These are phyloP conservation scores for Xylaria sp. DNA, from an alignment of 495 filamentous ascomycete species.

Conservation along the genomic window DNA sequence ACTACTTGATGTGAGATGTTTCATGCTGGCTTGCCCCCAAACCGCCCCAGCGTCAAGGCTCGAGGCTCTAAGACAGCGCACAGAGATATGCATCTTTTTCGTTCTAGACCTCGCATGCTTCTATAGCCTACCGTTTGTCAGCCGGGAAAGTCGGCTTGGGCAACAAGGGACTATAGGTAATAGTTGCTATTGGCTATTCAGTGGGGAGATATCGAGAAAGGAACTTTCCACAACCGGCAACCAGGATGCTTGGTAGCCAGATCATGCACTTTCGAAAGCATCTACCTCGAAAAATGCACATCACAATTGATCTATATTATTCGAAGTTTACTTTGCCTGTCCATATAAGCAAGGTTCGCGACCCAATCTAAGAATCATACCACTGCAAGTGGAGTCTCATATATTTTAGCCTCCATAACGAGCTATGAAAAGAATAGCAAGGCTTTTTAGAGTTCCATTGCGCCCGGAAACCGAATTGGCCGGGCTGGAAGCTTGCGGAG, in stretches of 20 bases:
- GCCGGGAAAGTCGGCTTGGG: background rate
- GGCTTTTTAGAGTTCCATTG: constrained; percentile 1
- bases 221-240: background rate
- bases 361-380: background rate
- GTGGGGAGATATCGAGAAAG: constrained; percentile 12
- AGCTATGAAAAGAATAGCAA: background rate
- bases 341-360: background rate
- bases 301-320: background rate
- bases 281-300: background rate
- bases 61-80: constrained; percentile 12
- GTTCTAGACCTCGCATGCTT: constrained; percentile 17
- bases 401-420: background rate
- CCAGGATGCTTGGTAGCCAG: constrained; percentile 11
- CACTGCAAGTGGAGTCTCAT: background rate
- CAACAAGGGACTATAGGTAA: background rate
- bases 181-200: constrained; percentile 1
- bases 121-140: constrained; percentile 13
- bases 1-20: constrained; percentile 12
- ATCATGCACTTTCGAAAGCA: constrained; percentile 6
- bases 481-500: background rate
- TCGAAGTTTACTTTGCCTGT: background rate
- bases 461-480: background rate
- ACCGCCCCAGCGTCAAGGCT: constrained; percentile 13
- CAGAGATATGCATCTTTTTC: constrained; percentile 9
- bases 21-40: constrained; percentile 1